Evolutionary conservation across 2,329 filamentous ascomycete species (phyloP).

Genomic region (Xylariaceae sp.): DNA sequence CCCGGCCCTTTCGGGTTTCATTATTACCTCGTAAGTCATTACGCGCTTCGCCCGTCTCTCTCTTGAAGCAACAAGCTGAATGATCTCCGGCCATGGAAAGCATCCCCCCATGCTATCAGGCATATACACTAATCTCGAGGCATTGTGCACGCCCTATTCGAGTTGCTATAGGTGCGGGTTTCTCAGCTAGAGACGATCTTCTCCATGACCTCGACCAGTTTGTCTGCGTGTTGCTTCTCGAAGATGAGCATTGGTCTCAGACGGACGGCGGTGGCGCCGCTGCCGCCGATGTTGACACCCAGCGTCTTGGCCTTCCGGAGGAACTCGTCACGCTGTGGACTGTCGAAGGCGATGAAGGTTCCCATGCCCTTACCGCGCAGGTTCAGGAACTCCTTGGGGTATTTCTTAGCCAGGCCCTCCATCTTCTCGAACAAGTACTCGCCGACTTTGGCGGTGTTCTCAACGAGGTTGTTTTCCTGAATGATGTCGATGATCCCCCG

Average conservation of each 20-base stretch:
- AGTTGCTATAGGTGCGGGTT: too few species aligned
- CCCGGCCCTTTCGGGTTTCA: too few species aligned
- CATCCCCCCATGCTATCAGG: too few species aligned
- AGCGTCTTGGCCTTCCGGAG: constrained; percentile 68
- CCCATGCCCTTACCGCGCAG: constrained; percentile 81
- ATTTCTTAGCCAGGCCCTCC: constrained; percentile 58
- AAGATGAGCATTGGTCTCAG: constrained; percentile 88
- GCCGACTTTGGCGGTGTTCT: constrained; percentile 69
- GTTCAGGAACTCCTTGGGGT: constrained; percentile 73
- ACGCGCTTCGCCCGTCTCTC: too few species aligned
- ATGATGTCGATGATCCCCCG: constrained; percentile 79
- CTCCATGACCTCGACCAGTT: constrained; percentile 71
- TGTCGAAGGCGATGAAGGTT: constrained; percentile 91
- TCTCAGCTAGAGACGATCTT: constrained; percentile 51
- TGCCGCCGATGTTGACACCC: constrained; percentile 83
- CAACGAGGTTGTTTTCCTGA: constrained; percentile 66
- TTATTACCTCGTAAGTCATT: too few species aligned
- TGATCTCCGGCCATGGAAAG: too few species aligned
- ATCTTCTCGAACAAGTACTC: constrained; percentile 70
- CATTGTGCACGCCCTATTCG: too few species aligned
- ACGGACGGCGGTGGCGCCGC: constrained; percentile 66
- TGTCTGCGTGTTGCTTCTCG: constrained; percentile 83
- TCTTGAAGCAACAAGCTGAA: too few species aligned
- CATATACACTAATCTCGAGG: too few species aligned
- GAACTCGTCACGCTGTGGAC: constrained; percentile 70